Evolutionary conservation across 192 early-diverging fungal genomes (phyloP).

Genomic region (Lunasporangiospora selenospora): DNA sequence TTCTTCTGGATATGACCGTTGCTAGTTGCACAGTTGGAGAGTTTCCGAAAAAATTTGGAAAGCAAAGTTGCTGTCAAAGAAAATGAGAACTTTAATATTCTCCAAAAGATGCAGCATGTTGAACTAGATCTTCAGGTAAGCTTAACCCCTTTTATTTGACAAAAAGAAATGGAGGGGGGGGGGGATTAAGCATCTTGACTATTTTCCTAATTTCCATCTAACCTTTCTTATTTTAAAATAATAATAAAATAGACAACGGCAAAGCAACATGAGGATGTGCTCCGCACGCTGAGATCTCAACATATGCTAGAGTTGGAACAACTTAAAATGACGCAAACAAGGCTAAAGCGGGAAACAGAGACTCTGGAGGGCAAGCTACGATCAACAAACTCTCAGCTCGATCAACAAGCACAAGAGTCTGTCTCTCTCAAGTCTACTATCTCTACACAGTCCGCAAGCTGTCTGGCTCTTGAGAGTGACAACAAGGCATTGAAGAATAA

Average conservation of each 20-base stretch:
- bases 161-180: too few relatives aligned
- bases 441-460: slow-evolving; percentile 54
- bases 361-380: slow-evolving; percentile 28
- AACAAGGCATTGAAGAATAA: slow-evolving; percentile 44
- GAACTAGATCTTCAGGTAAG: slow-evolving; percentile 42
- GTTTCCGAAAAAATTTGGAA: slow-evolving; percentile 59
- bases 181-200: slow-evolving; percentile 48
- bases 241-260: slow-evolving; percentile 40
- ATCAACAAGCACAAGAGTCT: slow-evolving; percentile 51
- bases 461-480: slow-evolving; percentile 53
- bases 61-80: slow-evolving; percentile 66
- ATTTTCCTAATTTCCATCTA: slow-evolving; percentile 26
- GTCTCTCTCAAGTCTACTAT: slow-evolving; percentile 51
- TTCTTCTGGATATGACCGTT: background rate
- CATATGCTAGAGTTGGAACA: slow-evolving; percentile 48
- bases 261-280: slow-evolving; percentile 48
- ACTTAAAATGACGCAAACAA: slow-evolving; percentile 25
- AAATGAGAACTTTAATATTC: slow-evolving; percentile 60
- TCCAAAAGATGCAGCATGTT: slow-evolving; percentile 48
- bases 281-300: slow-evolving; percentile 15
- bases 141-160: background rate
- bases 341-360: slow-evolving; percentile 46
- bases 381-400: slow-evolving; percentile 31
- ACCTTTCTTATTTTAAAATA: background rate
- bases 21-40: slow-evolving; percentile 34